These are phyloP conservation scores for Dovyalis caffra DNA, from an alignment of 345 rosid genomes.

Conservation along the genomic window DNA sequence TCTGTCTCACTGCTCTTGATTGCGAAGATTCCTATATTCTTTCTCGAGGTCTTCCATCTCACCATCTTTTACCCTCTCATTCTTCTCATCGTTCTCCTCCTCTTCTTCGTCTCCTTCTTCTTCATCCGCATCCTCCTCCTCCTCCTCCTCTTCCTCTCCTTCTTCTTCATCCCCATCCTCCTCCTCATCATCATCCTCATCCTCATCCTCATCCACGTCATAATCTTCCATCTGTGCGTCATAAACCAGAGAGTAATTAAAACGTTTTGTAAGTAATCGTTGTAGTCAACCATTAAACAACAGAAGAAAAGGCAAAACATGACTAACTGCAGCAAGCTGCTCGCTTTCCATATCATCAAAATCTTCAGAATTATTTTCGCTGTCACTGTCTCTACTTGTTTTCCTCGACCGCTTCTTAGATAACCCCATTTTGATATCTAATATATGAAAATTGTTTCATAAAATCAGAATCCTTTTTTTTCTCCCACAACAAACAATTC, in stretches of 20 bases:
- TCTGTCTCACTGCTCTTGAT: constrained; percentile 63
- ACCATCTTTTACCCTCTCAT: constrained; percentile 46
- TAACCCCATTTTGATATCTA: not conserved
- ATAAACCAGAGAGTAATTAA: not conserved
- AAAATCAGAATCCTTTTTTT: too few relatives aligned
- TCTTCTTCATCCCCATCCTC: not conserved
- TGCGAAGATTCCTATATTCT: constrained; percentile 61
- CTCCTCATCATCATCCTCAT: not conserved
- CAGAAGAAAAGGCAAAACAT: not conserved
- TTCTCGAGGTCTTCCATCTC: constrained; percentile 87
- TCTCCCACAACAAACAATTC: too few relatives aligned
- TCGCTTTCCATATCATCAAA: not conserved
- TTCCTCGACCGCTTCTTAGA: not conserved
- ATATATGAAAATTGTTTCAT: not conserved
- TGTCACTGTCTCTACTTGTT: not conserved
- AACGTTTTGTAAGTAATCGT: not conserved
- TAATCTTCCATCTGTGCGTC: not conserved
- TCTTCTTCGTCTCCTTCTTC: not conserved
- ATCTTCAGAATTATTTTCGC: not conserved
- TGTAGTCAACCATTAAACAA: not conserved
- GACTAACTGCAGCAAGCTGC: not conserved
- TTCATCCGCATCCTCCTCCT: not conserved
- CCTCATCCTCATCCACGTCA: not conserved
- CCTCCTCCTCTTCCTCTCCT: not conserved
- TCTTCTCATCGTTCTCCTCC: not conserved